Conservation (phyloP, 148 eudicot species). For the Vaccinium macrocarpon region DNA sequence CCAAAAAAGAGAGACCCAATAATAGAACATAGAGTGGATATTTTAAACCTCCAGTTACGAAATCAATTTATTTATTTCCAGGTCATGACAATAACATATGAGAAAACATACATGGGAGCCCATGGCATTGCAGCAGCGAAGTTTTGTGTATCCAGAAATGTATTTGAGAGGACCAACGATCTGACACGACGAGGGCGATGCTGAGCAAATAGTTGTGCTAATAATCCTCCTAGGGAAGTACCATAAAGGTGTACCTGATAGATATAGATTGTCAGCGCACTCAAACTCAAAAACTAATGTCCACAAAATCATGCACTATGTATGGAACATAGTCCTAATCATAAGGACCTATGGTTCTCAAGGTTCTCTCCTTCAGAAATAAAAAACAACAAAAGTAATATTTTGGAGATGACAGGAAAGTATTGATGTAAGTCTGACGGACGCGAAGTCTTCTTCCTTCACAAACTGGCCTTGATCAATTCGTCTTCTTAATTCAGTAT, state of each 20-base stretch:
- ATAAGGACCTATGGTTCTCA: neutral
- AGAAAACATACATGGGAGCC: slow-evolving; percentile 82
- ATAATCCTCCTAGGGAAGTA: slow-evolving; percentile 91
- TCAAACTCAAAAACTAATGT: neutral
- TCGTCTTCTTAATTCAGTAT: slow-evolving; percentile 1
- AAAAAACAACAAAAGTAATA: neutral
- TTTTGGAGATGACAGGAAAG: slow-evolving; percentile 4
- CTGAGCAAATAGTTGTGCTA: slow-evolving; percentile 94
- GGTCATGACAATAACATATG: neutral
- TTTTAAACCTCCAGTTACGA: neutral
- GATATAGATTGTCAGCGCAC: slow-evolving; percentile 18
- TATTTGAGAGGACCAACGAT: slow-evolving; percentile 88
- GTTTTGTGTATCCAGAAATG: slow-evolving; percentile 78
- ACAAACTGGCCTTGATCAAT: neutral
- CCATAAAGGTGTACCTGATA: slow-evolving; percentile 92
- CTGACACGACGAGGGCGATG: slow-evolving; percentile 92
- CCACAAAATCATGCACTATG: neutral
- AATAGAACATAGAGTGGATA: neutral
- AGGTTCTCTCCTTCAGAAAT: neutral
- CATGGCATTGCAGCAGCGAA: slow-evolving; percentile 93
- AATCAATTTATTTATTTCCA: slow-evolving; percentile 7
- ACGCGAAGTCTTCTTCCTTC: slow-evolving; percentile 3
- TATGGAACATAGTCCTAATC: neutral
- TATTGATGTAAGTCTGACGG: neutral
- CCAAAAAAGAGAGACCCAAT: neutral